Conservation (phyloP, 768 basidiomycete species). For the Sistotremastrum niveocremeum region DNA sequence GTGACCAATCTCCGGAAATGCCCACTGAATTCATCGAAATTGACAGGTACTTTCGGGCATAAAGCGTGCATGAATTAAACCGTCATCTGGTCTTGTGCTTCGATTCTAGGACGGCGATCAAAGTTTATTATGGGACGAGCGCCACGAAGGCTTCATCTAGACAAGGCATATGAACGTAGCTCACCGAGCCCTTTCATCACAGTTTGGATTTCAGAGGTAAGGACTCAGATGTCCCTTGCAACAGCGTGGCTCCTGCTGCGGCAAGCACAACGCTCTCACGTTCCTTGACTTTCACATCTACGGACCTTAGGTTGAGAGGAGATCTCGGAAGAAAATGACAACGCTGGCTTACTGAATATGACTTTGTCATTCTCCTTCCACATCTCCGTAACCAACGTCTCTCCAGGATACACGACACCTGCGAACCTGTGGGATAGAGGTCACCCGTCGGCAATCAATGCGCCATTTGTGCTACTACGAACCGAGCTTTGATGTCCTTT, state of each 20-base stretch:
- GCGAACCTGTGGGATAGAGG: constrained; percentile 45
- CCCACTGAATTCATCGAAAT: too few species aligned
- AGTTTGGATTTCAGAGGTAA: too few species aligned
- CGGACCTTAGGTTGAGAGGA: not conserved
- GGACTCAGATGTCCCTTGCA: not conserved
- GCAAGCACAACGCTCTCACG: constrained; percentile 56
- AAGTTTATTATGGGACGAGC: too few species aligned
- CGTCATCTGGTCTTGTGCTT: too few species aligned
- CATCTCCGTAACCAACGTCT: constrained; percentile 93
- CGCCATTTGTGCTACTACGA: constrained; percentile 13
- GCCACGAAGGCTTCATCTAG: too few species aligned
- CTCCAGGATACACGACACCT: constrained; percentile 87
- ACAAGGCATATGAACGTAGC: too few species aligned
- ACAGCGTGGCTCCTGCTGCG: constrained; percentile 71
- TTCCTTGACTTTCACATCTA: constrained; percentile 86
- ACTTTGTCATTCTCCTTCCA: constrained; percentile 93
- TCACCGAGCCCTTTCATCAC: too few species aligned
- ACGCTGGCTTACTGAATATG: constrained; percentile 65
- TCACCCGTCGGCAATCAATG: constrained; percentile 3
- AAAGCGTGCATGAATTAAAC: too few species aligned
- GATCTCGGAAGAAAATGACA: not conserved
- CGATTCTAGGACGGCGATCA: too few species aligned
- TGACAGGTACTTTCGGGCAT: too few species aligned
- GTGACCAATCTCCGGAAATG: too few species aligned
- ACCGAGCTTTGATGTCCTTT: constrained; percentile 93